Conservation (phyloP, 1,284 basidiomycete genomes). For the Fereydounia khargensis region DNA sequence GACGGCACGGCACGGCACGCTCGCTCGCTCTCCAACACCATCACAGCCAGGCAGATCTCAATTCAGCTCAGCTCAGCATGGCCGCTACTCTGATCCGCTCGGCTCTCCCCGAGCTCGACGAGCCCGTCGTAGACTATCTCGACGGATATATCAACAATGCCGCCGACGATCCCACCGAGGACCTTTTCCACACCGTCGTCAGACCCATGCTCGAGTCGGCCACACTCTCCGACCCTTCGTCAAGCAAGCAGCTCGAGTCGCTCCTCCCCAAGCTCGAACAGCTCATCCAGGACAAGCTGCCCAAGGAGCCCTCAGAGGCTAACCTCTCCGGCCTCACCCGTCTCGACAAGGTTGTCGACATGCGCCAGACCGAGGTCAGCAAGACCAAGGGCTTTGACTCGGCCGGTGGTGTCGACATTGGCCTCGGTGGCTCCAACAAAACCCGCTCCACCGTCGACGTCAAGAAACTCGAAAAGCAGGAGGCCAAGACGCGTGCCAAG, state of each 20-base stretch:
- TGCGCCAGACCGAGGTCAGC: slow-evolving; percentile 70
- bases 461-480: slow-evolving; percentile 96
- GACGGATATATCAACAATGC: slow-evolving; percentile 89
- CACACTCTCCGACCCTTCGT: slow-evolving; percentile 38
- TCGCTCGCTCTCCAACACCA: too few species aligned
- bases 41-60: neutral
- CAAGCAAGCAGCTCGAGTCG: slow-evolving; percentile 23
- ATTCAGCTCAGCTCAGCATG: slow-evolving; percentile 14
- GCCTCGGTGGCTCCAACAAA: slow-evolving; percentile 90
- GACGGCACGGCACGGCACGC: too few species aligned
- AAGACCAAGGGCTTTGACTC: slow-evolving; percentile 52
- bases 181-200: slow-evolving; percentile 44
- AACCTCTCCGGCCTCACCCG: slow-evolving; percentile 48
- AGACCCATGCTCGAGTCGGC: slow-evolving; percentile 53
- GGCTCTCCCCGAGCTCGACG: slow-evolving; percentile 82
- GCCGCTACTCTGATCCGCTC: slow-evolving; percentile 74
- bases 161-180: slow-evolving; percentile 58
- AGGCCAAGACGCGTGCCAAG: slow-evolving; percentile 96
- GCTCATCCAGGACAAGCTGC: slow-evolving; percentile 44
- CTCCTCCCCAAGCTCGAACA: slow-evolving; percentile 38
- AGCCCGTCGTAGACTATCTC: slow-evolving; percentile 88
- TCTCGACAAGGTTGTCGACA: slow-evolving; percentile 90
- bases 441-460: slow-evolving; percentile 94
- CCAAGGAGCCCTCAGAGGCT: slow-evolving; percentile 58
- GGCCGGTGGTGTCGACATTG: slow-evolving; percentile 65